Conservation (phyloP, 2,329 filamentous ascomycete species). For the Metarhizium anisopliae region DNA sequence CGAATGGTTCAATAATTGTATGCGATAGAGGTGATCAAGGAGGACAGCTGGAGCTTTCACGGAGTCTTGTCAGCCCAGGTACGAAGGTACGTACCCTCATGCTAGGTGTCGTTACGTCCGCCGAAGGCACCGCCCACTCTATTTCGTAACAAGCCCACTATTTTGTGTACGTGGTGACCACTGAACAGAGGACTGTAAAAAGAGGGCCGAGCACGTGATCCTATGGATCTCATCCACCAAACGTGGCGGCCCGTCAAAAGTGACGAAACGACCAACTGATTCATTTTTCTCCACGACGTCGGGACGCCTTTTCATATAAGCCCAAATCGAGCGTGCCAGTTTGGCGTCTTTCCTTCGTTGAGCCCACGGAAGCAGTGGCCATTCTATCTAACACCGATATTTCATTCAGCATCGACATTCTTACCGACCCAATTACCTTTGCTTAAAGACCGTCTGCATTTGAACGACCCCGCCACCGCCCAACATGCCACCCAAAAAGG, state of each 20-base stretch:
- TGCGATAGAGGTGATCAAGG: constrained; percentile 1
- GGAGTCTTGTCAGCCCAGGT: background rate
- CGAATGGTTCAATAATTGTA: background rate
- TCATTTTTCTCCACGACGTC: constrained; percentile 9
- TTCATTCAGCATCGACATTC: background rate
- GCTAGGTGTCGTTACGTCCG: background rate
- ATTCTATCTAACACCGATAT: background rate
- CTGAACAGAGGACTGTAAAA: background rate
- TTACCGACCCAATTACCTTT: background rate
- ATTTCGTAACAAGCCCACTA: too few relatives aligned
- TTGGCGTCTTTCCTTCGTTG: background rate
- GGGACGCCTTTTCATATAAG: constrained; percentile 2
- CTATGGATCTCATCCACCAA: constrained; percentile 17
- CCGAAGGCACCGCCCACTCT: too few relatives aligned
- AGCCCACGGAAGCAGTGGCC: background rate
- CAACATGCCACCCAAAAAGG: constrained; percentile 67
- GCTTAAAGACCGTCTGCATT: background rate
- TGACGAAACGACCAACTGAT: constrained; percentile 5
- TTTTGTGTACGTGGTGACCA: too few relatives aligned
- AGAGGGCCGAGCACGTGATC: constrained; percentile 15
- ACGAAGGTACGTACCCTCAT: background rate
- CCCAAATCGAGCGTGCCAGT: background rate
- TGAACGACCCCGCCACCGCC: constrained; percentile 19
- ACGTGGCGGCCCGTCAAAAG: constrained; percentile 11
- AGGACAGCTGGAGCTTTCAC: constrained; percentile 13